Conservation (phyloP, 2,329 filamentous ascomycete species). For the Lecanosticta acicola region DNA sequence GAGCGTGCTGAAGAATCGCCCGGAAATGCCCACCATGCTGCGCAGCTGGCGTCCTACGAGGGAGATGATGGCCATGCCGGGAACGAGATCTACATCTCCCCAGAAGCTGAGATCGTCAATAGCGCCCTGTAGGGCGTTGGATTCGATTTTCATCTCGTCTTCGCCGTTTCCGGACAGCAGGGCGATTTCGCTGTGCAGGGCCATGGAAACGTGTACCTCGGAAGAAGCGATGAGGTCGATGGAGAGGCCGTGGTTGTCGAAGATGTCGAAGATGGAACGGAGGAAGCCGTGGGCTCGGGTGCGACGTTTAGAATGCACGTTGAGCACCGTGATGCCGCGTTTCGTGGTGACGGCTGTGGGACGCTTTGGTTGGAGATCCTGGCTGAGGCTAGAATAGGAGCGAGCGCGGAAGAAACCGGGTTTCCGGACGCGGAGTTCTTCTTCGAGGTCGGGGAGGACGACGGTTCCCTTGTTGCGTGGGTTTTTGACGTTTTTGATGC, state of each 20-base stretch:
- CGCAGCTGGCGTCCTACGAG: conserved; percentile 94
- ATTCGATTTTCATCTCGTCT: conserved; percentile 45
- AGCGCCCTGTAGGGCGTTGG: conserved; percentile 44
- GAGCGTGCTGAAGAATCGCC: conserved; percentile 89
- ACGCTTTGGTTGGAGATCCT: conserved; percentile 41
- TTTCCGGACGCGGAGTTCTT: conserved; percentile 49
- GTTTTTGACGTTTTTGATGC: conserved; percentile 90
- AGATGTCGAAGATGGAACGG: conserved; percentile 83
- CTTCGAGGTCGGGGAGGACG: conserved; percentile 69
- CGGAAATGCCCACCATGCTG: conserved; percentile 88
- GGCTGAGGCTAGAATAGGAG: conserved; percentile 37
- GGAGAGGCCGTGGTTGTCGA: conserved; percentile 79
- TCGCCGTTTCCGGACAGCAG: conserved; percentile 44
- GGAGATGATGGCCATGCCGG: conserved; percentile 91
- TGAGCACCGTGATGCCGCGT: conserved; percentile 92
- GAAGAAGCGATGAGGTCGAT: conserved; percentile 95
- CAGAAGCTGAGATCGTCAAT: conserved; percentile 70
- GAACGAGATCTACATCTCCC: conserved; percentile 84
- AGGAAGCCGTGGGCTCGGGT: conserved; percentile 95
- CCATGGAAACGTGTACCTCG: conserved; percentile 97
- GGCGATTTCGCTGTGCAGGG: conserved; percentile 72
- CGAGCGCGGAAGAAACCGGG: conserved; percentile 48
- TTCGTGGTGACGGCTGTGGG: conserved; percentile 83
- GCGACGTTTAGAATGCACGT: conserved; percentile 95
- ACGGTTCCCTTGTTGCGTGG: conserved; percentile 72